Evolutionary conservation across 805 yeast genomes (phyloP).

Genomic region (Metschnikowia colocasiae): DNA sequence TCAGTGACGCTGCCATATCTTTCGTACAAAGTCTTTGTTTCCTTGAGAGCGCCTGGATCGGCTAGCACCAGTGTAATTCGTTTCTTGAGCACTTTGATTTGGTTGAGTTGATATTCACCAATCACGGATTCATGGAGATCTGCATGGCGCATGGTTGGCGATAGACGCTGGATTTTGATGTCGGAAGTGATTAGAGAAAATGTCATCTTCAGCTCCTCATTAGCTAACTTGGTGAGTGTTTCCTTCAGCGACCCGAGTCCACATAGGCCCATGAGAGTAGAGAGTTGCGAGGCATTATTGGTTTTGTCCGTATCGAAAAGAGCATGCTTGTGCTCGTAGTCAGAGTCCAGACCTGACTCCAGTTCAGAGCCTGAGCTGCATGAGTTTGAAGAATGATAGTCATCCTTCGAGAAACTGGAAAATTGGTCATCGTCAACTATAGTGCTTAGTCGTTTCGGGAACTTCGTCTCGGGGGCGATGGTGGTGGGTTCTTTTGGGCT

Average conservation of each 20-base stretch:
- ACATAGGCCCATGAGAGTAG: slow-evolving; percentile 35
- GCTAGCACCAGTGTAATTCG: slow-evolving; percentile 20
- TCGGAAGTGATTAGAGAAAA: slow-evolving; percentile 25
- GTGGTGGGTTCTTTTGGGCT: neutral
- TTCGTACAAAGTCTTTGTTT: slow-evolving; percentile 26
- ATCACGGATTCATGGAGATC: slow-evolving; percentile 27
- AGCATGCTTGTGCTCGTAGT: slow-evolving; percentile 26
- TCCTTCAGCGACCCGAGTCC: slow-evolving; percentile 24
- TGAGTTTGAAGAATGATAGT: slow-evolving; percentile 9
- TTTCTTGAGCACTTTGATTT: slow-evolving; percentile 22
- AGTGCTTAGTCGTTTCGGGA: slow-evolving; percentile 23
- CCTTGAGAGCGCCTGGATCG: slow-evolving; percentile 7
- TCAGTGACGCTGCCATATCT: slow-evolving; percentile 34
- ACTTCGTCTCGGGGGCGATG: neutral
- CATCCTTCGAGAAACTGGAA: slow-evolving; percentile 18
- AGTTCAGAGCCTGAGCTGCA: neutral
- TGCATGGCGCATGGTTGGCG: slow-evolving; percentile 18
- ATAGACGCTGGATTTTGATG: slow-evolving; percentile 25
- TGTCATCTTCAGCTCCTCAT: slow-evolving; percentile 33
- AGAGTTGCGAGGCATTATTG: slow-evolving; percentile 23
- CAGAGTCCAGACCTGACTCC: neutral
- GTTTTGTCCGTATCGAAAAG: slow-evolving; percentile 17
- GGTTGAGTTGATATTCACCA: slow-evolving; percentile 25
- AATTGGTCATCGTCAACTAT: slow-evolving; percentile 24
- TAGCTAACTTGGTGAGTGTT: slow-evolving; percentile 22